Percentiles rank a stretch among this genome's conserved stretches.
Evolutionary conservation across 371 early-diverging fungal genomes (phyloP).

Genomic region (Mortierella sp.): DNA sequence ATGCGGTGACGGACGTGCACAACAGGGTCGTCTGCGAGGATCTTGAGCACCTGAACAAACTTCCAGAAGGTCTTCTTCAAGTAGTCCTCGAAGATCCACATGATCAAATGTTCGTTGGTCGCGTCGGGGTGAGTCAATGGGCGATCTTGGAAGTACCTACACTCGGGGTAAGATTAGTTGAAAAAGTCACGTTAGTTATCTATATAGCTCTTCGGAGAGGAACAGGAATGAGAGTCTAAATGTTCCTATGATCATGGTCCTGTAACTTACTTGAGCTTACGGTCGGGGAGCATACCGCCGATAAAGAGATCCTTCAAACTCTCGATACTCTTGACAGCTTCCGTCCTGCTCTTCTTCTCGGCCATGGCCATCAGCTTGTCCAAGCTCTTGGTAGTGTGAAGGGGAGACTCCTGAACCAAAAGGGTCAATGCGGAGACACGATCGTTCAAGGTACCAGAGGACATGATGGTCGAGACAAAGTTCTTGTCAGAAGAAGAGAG

Average conservation of each 20-base stretch:
- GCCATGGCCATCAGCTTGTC: slow-evolving; percentile 90
- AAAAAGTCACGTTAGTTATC: not conserved
- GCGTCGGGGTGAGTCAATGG: slow-evolving; percentile 76
- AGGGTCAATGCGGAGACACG: slow-evolving; percentile 94
- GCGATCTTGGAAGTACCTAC: slow-evolving; percentile 89
- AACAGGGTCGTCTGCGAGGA: slow-evolving; percentile 89
- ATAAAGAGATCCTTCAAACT: slow-evolving; percentile 93
- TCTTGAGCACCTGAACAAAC: slow-evolving; percentile 82
- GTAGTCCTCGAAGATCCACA: slow-evolving; percentile 95
- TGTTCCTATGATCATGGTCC: no score
- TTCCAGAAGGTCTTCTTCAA: slow-evolving; percentile 93
- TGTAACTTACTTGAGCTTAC: slow-evolving; percentile 78
- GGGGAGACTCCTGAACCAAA: slow-evolving; percentile 91
- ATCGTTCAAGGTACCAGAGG: slow-evolving; percentile 94
- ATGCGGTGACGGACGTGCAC: slow-evolving; percentile 85
- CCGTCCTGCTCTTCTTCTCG: slow-evolving; percentile 90
- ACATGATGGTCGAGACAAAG: slow-evolving; percentile 89
- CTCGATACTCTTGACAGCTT: slow-evolving; percentile 87
- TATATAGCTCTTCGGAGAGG: not conserved
- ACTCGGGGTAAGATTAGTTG: not conserved
- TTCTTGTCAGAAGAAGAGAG: slow-evolving; percentile 84
- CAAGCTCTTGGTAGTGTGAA: slow-evolving; percentile 86
- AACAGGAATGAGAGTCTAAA: not conserved
- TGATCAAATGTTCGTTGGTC: slow-evolving; percentile 78
- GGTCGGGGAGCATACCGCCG: slow-evolving; percentile 81